Percentiles rank a stretch among this genome's conserved stretches.
Conservation (phyloP, 2,329 filamentous ascomycete species). For the Ophiostoma angusticollis region DNA sequence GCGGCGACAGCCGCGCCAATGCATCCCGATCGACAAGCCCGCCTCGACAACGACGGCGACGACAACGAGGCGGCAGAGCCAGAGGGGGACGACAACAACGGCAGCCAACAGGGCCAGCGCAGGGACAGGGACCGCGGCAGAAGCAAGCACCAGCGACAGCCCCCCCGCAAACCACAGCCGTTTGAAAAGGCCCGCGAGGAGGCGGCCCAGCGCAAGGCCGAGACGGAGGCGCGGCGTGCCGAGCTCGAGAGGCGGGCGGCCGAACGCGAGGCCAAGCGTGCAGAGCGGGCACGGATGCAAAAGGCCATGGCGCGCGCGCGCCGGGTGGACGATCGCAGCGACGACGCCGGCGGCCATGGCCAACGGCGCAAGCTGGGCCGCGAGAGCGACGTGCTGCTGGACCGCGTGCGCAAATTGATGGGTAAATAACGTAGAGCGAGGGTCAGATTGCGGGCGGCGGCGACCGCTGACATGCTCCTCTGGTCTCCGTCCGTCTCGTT, state of each 20-base stretch:
- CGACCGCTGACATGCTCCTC: too few relatives aligned
- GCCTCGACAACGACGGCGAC: conserved; percentile 22
- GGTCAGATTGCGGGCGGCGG: too few relatives aligned
- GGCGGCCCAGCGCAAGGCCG: conserved; percentile 30
- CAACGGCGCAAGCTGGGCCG: conserved; percentile 62
- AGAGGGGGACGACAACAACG: conserved; percentile 1
- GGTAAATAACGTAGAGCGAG: conserved; percentile 22
- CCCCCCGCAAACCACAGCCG: conserved; percentile 20
- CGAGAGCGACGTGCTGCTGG: conserved; percentile 65
- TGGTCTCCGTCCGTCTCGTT: not conserved
- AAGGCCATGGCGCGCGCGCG: conserved; percentile 62
- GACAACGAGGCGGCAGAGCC: too few relatives aligned
- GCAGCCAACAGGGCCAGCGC: not conserved
- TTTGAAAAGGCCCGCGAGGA: conserved; percentile 35
- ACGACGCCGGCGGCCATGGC: not conserved
- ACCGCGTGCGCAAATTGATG: conserved; percentile 65
- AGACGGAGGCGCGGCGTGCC: conserved; percentile 36
- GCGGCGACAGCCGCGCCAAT: conserved; percentile 17
- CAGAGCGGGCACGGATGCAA: conserved; percentile 10
- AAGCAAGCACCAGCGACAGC: conserved; percentile 37
- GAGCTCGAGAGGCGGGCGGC: conserved; percentile 54
- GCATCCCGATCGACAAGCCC: conserved; percentile 29
- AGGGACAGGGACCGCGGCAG: conserved; percentile 16
- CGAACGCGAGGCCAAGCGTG: conserved; percentile 48
- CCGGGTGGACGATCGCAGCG: conserved; percentile 39